phyloP scores from a whole-genome alignment of 148 eudicot species.

The Dianthus caryophyllus region DNA sequence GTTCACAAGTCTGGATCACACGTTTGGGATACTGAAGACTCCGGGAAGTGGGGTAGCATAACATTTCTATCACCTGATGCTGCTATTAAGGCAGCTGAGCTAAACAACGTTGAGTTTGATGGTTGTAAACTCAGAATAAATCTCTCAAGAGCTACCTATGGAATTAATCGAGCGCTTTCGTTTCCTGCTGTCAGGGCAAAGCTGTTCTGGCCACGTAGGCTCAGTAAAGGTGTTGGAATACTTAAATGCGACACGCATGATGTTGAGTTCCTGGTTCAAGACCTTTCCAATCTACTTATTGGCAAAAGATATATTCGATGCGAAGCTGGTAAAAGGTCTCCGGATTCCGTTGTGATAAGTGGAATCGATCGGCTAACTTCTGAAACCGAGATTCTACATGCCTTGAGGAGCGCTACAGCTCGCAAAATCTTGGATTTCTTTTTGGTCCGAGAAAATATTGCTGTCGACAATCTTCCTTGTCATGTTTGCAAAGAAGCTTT shows the following conservation, averaged over 20 bases:
- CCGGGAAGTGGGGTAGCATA: constrained; percentile 73
- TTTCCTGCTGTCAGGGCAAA: constrained; percentile 64
- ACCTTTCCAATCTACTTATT: constrained; percentile 49
- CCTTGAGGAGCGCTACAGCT: constrained; percentile 46
- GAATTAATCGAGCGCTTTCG: constrained; percentile 51
- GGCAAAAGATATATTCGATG: constrained; percentile 44
- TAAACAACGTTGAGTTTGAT: constrained; percentile 35
- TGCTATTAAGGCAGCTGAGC: constrained; percentile 53
- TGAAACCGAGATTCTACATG: constrained; percentile 56
- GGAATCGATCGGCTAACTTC: constrained; percentile 59
- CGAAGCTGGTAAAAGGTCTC: constrained; percentile 33
- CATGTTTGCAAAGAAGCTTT: constrained; percentile 64
- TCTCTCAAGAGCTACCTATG: constrained; percentile 45
- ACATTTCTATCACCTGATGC: constrained; percentile 80
- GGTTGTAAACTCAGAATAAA: constrained; percentile 43
- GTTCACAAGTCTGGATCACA: constrained; percentile 42
- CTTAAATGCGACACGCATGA: constrained; percentile 55
- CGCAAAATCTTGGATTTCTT: constrained; percentile 50
- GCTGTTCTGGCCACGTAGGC: constrained; percentile 87
- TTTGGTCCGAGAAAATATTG: constrained; percentile 49
- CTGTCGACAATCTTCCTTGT: constrained; percentile 53
- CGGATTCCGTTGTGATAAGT: constrained; percentile 42
- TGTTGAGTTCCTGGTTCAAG: constrained; percentile 38
- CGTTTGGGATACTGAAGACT: constrained; percentile 43
- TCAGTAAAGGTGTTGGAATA: constrained; percentile 62